These are phyloP conservation scores for Pestalotiopsis sp. DNA, from an alignment of 2,329 filamentous ascomycete genomes.

Conservation along the genomic window DNA sequence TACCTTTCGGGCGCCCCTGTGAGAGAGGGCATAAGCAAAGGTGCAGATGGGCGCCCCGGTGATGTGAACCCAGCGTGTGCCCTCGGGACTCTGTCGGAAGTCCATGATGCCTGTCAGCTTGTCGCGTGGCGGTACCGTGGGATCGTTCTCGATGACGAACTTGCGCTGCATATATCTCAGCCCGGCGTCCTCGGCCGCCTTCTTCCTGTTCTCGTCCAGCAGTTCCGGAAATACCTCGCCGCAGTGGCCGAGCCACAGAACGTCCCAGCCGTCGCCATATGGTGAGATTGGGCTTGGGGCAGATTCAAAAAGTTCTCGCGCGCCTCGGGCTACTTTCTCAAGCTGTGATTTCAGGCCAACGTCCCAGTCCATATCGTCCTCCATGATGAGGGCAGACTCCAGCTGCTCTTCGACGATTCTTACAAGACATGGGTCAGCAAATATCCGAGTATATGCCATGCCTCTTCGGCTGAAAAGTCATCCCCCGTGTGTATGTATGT, in stretches of 20 bases:
- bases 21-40: conserved; percentile 35
- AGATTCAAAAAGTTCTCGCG: conserved; percentile 32
- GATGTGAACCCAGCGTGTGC: conserved; percentile 29
- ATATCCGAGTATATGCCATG: background rate
- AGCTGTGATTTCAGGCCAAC: conserved; percentile 36
- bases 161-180: conserved; percentile 28
- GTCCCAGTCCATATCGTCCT: conserved; percentile 45
- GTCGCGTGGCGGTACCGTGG: conserved; percentile 27
- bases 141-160: conserved; percentile 27
- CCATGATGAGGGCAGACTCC: conserved; percentile 39
- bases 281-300: conserved; percentile 20
- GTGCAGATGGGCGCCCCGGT: conserved; percentile 29
- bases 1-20: conserved; percentile 29
- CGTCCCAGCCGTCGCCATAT: conserved; percentile 28
- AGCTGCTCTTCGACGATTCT: conserved; percentile 38
- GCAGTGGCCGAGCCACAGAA: conserved; percentile 34
- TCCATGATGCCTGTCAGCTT: conserved; percentile 31
- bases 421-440: background rate
- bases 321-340: conserved; percentile 31
- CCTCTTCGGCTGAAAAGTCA: too few relatives aligned
- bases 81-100: conserved; percentile 25
- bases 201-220: conserved; percentile 28
- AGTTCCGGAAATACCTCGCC: conserved; percentile 31
- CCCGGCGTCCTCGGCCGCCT: conserved; percentile 22
- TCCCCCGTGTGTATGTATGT: too few relatives aligned